Percentiles rank a stretch among this genome's conserved stretches.
These are phyloP conservation scores for Leccinellum rugosiceps DNA, from an alignment of 768 basidiomycete species.

Conservation along the genomic window DNA sequence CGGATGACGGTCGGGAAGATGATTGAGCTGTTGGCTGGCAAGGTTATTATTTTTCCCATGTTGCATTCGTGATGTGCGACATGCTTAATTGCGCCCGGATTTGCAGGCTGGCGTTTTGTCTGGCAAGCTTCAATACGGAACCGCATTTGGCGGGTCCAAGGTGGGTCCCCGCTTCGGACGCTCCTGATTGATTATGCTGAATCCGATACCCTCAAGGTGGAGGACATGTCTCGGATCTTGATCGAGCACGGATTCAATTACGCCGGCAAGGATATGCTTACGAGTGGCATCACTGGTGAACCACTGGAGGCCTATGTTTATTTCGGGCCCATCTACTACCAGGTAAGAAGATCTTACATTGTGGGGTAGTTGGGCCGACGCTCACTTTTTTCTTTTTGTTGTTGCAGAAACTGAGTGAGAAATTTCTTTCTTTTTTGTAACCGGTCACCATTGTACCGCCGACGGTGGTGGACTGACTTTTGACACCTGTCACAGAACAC, in stretches of 20 bases:
- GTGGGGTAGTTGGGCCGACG: conserved; percentile 1
- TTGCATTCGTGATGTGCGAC: neutral
- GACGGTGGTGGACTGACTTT: conserved; percentile 11
- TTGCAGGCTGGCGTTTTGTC: conserved; percentile 82
- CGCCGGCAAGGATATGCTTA: conserved; percentile 98
- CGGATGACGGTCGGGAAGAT: conserved; percentile 99
- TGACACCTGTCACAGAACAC: conserved; percentile 55
- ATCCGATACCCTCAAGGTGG: conserved; percentile 53
- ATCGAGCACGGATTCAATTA: conserved; percentile 96
- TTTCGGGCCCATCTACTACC: conserved; percentile 98
- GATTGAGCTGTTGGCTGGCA: conserved; percentile 96
- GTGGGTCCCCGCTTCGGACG: conserved; percentile 34
- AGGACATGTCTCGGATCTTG: conserved; percentile 96
- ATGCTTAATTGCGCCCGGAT: neutral
- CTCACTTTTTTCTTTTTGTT: neutral
- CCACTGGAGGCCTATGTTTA: conserved; percentile 96
- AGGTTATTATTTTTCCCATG: conserved; percentile 45
- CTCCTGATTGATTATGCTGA: conserved; percentile 7
- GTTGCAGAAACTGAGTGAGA: conserved; percentile 86
- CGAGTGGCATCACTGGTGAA: conserved; percentile 96
- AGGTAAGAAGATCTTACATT: conserved; percentile 46
- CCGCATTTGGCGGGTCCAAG: conserved; percentile 98
- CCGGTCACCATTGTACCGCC: neutral
- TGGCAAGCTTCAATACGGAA: conserved; percentile 90
- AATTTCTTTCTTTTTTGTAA: neutral